A percentile compares a stretch with the other conserved stretches of the same genome.
These are phyloP conservation scores for Fraxinus anomala DNA, from an alignment of 257 asterid species.

Conservation along the genomic window DNA sequence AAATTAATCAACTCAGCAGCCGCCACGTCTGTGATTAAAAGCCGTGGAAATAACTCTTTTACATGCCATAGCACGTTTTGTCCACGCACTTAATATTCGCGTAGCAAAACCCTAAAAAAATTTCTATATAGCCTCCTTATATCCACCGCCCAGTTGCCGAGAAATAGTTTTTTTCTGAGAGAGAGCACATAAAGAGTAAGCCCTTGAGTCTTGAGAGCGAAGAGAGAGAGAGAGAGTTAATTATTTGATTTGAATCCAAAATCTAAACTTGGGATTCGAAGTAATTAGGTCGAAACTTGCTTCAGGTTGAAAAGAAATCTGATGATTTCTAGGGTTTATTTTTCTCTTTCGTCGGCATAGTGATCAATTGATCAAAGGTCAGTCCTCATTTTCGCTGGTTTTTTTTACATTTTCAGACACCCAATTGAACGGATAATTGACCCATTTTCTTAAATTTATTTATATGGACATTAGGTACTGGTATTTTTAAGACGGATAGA, in stretches of 20 bases:
- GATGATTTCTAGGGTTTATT: conserved; percentile 40
- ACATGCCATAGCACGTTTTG: conserved; percentile 9
- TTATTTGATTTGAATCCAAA: conserved; percentile 4
- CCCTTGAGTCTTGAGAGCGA: conserved; percentile 27
- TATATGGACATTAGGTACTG: conserved; percentile 16
- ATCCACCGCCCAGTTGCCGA: conserved; percentile 56
- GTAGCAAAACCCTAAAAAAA: conserved; percentile 27
- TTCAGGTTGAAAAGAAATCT: conserved; percentile 29
- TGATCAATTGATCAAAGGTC: conserved; percentile 59
- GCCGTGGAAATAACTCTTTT: background rate
- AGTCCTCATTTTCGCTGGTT: conserved; percentile 41
- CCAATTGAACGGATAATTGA: conserved; percentile 16
- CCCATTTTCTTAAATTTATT: conserved; percentile 21
- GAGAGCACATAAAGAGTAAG: conserved; percentile 24
- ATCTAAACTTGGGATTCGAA: conserved; percentile 4
- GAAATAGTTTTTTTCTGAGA: conserved; percentile 22
- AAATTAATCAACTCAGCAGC: background rate
- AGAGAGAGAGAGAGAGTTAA: background rate
- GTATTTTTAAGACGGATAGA: conserved; percentile 14
- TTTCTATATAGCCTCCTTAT: too few species aligned
- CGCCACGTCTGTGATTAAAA: conserved; percentile 31
- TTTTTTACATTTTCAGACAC: conserved; percentile 20
- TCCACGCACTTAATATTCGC: conserved; percentile 33
- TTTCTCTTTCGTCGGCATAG: conserved; percentile 32
- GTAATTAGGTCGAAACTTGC: background rate